phyloP scores from a whole-genome alignment of 768 basidiomycete species.

The Stropharia rugosoannulata region DNA sequence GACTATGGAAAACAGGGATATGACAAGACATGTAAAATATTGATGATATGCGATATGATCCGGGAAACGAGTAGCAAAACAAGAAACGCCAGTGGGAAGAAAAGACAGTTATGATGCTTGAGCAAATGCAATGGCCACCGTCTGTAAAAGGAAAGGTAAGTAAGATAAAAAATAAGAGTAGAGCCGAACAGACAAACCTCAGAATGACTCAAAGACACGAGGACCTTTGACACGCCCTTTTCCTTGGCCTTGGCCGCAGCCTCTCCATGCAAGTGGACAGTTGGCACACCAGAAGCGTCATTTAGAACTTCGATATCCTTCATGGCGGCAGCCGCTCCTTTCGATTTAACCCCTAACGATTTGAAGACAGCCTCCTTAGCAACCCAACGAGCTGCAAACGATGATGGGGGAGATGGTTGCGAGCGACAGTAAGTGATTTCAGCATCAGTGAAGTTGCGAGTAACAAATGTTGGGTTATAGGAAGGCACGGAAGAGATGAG shows the following conservation, averaged over 20 bases:
- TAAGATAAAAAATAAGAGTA: constrained; percentile 8
- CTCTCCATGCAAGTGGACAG: constrained; percentile 75
- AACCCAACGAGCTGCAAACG: constrained; percentile 95
- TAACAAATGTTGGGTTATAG: constrained; percentile 81
- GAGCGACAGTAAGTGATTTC: constrained; percentile 84
- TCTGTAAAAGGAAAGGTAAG: constrained; percentile 39
- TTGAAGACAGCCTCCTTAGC: constrained; percentile 99
- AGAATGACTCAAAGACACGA: constrained; percentile 91
- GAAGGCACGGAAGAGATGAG: constrained; percentile 92
- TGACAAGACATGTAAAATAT: constrained; percentile 4
- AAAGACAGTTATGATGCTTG: constrained; percentile 54
- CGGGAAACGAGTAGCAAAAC: constrained; percentile 10
- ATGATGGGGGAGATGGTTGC: constrained; percentile 86
- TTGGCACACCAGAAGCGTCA: constrained; percentile 74
- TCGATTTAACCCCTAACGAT: constrained; percentile 84
- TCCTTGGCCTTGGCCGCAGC: constrained; percentile 70
- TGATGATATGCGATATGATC: constrained; percentile 11
- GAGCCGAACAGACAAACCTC: constrained; percentile 56
- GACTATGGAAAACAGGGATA: constrained; percentile 2
- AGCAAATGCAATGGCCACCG: constrained; percentile 85
- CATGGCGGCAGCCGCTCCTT: constrained; percentile 93
- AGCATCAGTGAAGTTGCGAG: constrained; percentile 89
- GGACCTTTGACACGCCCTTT: constrained; percentile 71
- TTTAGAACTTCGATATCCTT: constrained; percentile 96
- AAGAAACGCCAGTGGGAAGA: neutral